Evolutionary conservation across 495 filamentous ascomycete species (phyloP).

Genomic region (Aspergillus coremiiformis): DNA sequence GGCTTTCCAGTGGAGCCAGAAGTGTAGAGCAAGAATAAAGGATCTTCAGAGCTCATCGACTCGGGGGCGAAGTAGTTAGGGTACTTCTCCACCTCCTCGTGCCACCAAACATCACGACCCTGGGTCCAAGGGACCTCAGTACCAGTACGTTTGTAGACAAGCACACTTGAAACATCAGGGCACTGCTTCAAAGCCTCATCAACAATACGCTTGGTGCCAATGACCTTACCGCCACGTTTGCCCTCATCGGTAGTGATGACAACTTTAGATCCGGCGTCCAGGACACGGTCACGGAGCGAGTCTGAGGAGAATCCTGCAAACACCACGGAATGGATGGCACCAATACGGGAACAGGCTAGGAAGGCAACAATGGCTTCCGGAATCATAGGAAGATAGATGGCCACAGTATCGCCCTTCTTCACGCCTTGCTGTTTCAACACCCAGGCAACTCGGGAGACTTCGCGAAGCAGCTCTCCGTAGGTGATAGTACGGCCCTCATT

Average conservation of each 20-base stretch:
- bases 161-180: conserved; percentile 74
- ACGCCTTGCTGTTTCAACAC: conserved; percentile 91
- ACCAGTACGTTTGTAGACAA: conserved; percentile 94
- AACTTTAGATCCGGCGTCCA: conserved; percentile 82
- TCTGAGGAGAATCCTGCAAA: conserved; percentile 98
- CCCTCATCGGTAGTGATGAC: conserved; percentile 97
- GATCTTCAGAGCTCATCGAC: conserved; percentile 85
- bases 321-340: conserved; percentile 95
- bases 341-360: conserved; percentile 85
- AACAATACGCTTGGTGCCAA: conserved; percentile 98
- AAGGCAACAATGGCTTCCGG: conserved; percentile 90
- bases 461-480: conserved; percentile 86
- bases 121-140: conserved; percentile 84
- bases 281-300: conserved; percentile 89
- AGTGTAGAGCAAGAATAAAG: conserved; percentile 95
- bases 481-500: conserved; percentile 81
- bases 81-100: conserved; percentile 95
- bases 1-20: conserved; percentile 97
- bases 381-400: conserved; percentile 98
- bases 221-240: conserved; percentile 94
- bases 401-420: conserved; percentile 94
- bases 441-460: conserved; percentile 81
- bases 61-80: conserved; percentile 84
- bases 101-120: conserved; percentile 94
- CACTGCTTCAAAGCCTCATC: conserved; percentile 97